Percentiles rank a stretch among this genome's conserved stretches.
Conservation (phyloP, 495 filamentous ascomycete species). For the Penicillium lividum region DNA sequence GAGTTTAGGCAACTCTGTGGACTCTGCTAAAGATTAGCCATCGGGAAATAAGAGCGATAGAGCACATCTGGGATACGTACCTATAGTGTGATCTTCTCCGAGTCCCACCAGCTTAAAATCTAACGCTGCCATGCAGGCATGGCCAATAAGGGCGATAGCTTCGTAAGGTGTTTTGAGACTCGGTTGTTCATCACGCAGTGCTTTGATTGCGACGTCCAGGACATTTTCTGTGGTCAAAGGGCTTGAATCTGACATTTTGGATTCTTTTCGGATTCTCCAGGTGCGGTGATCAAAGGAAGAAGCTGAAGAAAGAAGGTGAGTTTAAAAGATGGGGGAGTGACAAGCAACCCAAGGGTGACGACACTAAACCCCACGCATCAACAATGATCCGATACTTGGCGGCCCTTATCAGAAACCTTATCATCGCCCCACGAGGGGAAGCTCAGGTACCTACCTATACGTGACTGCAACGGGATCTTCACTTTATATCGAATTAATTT, state of each 20-base stretch:
- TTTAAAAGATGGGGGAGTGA: background rate
- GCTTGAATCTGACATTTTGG: constrained; percentile 28
- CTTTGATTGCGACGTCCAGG: constrained; percentile 34
- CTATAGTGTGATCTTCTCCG: constrained; percentile 71
- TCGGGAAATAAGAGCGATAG: background rate
- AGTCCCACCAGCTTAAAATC: constrained; percentile 84
- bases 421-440: constrained; percentile 3
- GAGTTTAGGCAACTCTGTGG: constrained; percentile 58
- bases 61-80: constrained; percentile 36
- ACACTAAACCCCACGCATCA: constrained; percentile 5
- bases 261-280: background rate
- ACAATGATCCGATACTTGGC: constrained; percentile 6
- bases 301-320: background rate
- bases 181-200: constrained; percentile 33
- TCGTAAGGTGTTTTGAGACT: constrained; percentile 78
- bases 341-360: constrained; percentile 1
- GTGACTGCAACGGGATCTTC: too few relatives aligned
- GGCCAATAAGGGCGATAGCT: constrained; percentile 79
- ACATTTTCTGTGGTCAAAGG: constrained; percentile 32
- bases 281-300: background rate
- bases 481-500: too few relatives aligned
- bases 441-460: background rate
- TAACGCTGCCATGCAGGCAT: constrained; percentile 78
- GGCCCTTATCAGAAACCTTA: constrained; percentile 4
- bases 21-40: constrained; percentile 38